Evolutionary conservation across 371 early-diverging fungal species (phyloP).

Genomic region (Mortierella sp.): DNA sequence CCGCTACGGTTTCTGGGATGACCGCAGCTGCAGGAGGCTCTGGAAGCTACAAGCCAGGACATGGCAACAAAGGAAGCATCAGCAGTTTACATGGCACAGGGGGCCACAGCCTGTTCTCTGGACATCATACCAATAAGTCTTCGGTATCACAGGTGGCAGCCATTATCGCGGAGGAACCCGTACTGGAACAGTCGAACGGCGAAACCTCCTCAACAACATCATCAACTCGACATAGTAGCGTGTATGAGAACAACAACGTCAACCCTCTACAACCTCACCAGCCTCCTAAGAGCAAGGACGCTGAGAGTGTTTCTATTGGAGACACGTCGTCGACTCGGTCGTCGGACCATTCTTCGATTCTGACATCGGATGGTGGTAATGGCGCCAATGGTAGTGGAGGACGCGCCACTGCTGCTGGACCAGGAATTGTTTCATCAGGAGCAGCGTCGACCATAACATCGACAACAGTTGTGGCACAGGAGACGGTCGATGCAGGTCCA

Average conservation of each 20-base stretch:
- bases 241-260: slow-evolving; percentile 2
- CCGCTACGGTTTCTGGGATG: slow-evolving; percentile 33
- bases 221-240: neutral
- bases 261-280: neutral
- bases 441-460: slow-evolving; percentile 18
- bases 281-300: neutral
- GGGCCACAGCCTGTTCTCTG: slow-evolving; percentile 53
- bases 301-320: slow-evolving; percentile 15
- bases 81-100: slow-evolving; percentile 41
- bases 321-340: slow-evolving; percentile 24
- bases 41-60: slow-evolving; percentile 47
- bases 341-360: slow-evolving; percentile 25
- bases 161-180: slow-evolving; percentile 35
- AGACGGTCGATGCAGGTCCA: slow-evolving; percentile 27
- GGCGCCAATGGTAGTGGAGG: neutral
- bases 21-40: slow-evolving; percentile 26
- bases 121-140: slow-evolving; percentile 24
- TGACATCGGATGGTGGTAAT: slow-evolving; percentile 17
- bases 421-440: neutral
- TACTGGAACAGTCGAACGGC: neutral
- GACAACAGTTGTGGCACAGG: neutral
- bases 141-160: slow-evolving; percentile 17
- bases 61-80: slow-evolving; percentile 41
- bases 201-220: slow-evolving; percentile 14
- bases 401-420: neutral